These are phyloP conservation scores for Yueomyces sinensis DNA, from an alignment of 805 yeast species.

Conservation along the genomic window DNA sequence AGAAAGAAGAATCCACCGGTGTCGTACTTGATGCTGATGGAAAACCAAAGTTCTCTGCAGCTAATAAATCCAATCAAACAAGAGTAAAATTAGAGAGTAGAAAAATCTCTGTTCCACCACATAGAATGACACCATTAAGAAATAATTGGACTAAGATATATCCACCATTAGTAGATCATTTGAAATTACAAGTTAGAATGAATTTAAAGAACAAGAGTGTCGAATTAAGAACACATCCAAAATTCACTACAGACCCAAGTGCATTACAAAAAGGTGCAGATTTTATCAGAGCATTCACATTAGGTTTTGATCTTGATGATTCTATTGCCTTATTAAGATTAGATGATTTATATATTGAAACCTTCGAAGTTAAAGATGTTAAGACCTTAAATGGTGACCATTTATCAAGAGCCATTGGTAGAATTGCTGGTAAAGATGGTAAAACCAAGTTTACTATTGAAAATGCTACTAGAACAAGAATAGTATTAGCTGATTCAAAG, in stretches of 20 bases:
- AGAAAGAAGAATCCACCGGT: slow-evolving; percentile 16
- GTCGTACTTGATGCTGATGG: slow-evolving; percentile 62
- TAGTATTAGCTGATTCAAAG: slow-evolving; percentile 91
- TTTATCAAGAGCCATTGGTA: slow-evolving; percentile 95
- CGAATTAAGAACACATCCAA: slow-evolving; percentile 69
- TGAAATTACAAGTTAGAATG: slow-evolving; percentile 93
- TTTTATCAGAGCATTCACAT: slow-evolving; percentile 85
- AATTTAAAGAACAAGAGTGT: slow-evolving; percentile 78
- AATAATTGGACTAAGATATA: slow-evolving; percentile 87
- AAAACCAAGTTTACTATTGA: slow-evolving; percentile 97
- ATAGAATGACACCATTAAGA: slow-evolving; percentile 89
- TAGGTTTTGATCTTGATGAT: slow-evolving; percentile 95
- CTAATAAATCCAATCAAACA: slow-evolving; percentile 41
- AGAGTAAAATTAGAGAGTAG: slow-evolving; percentile 73
- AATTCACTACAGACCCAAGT: slow-evolving; percentile 76
- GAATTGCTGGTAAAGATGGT: slow-evolving; percentile 99
- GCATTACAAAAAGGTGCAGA: slow-evolving; percentile 98
- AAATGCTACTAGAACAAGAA: slow-evolving; percentile 95
- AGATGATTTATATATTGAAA: slow-evolving; percentile 93
- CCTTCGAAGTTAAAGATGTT: slow-evolving; percentile 94
- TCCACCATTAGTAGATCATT: slow-evolving; percentile 90
- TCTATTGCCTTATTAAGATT: slow-evolving; percentile 87
- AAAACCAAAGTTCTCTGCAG: slow-evolving; percentile 72
- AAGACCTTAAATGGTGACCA: slow-evolving; percentile 94
- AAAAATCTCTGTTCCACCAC: slow-evolving; percentile 92